A percentile compares a stretch with the other conserved stretches of the same genome.
Conservation (phyloP, 1,139 yeast genomes). For the Wickerhamomyces sp. region DNA sequence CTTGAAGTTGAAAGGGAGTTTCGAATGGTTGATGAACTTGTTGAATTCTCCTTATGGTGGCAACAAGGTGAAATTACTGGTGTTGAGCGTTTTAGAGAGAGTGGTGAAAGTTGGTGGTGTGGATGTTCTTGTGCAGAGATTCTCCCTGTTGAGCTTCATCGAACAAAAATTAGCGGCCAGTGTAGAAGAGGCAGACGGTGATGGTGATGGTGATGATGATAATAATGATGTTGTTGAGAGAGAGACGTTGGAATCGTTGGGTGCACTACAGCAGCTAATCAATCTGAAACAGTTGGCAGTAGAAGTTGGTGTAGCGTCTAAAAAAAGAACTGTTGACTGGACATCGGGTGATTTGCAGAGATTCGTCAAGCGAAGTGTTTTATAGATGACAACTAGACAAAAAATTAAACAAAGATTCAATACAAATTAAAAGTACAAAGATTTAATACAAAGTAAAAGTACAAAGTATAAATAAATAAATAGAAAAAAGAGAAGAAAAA, state of each 20-base stretch:
- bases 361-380: conserved; percentile 42
- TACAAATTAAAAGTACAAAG: background rate
- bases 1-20: conserved; percentile 45
- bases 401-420: background rate
- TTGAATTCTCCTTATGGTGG: conserved; percentile 42
- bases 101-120: conserved; percentile 51
- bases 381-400: too few species aligned
- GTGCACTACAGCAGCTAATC: conserved; percentile 21
- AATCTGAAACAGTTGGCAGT: conserved; percentile 38
- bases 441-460: background rate
- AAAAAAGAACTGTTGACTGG: conserved; percentile 62
- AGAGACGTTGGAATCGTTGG: conserved; percentile 11
- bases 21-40: conserved; percentile 66
- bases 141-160: conserved; percentile 47
- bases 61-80: background rate
- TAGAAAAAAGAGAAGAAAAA: too few species aligned
- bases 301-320: conserved; percentile 38
- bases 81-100: conserved; percentile 1
- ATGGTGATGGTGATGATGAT: background rate
- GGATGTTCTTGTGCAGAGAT: conserved; percentile 55
- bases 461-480: too few species aligned
- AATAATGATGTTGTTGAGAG: conserved; percentile 12
- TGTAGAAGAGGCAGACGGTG: conserved; percentile 15
- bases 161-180: conserved; percentile 39
- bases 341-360: conserved; percentile 42